Evolutionary conservation across 176 grass and related monocot genomes (phyloP).

Genomic region (Juncus inflexus): DNA sequence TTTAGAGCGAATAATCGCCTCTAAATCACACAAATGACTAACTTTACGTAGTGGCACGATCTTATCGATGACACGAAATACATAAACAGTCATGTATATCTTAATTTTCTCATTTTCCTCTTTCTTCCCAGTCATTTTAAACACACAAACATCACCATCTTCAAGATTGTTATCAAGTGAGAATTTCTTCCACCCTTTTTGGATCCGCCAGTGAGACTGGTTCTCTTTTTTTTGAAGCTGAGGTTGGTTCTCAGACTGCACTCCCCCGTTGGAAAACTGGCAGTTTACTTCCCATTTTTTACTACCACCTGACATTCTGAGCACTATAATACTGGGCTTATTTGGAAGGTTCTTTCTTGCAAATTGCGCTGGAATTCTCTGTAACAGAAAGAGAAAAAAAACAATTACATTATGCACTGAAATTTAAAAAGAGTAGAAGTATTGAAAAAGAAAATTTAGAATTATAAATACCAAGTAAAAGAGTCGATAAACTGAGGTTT

Average conservation of each 20-base stretch:
- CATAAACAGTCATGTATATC: neutral
- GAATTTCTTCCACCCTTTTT: neutral
- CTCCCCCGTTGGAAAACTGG: neutral
- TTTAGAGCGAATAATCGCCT: too few relatives aligned
- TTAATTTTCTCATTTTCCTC: neutral
- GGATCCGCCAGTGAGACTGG: neutral
- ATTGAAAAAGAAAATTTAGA: too few relatives aligned
- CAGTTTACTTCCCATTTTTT: constrained; percentile 2
- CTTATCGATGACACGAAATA: neutral
- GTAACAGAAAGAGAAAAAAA: neutral
- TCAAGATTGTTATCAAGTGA: constrained; percentile 4
- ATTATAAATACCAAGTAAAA: too few relatives aligned
- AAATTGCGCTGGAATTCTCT: neutral
- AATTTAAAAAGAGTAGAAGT: too few relatives aligned
- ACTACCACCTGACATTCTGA: constrained; percentile 1
- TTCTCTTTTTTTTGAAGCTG: too few relatives aligned
- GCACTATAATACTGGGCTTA: neutral
- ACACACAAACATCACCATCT: constrained; percentile 2
- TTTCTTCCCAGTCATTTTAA: constrained; percentile 14
- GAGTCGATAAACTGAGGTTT: too few relatives aligned
- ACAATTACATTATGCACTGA: too few relatives aligned
- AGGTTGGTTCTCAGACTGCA: too few relatives aligned
- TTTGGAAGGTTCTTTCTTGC: neutral
- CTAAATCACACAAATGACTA: neutral
- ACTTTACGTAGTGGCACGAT: neutral